Percentiles rank a stretch among this genome's conserved stretches.
Conservation (phyloP, 306 rosid genomes). For the Chamaecrista fasciculata region DNA sequence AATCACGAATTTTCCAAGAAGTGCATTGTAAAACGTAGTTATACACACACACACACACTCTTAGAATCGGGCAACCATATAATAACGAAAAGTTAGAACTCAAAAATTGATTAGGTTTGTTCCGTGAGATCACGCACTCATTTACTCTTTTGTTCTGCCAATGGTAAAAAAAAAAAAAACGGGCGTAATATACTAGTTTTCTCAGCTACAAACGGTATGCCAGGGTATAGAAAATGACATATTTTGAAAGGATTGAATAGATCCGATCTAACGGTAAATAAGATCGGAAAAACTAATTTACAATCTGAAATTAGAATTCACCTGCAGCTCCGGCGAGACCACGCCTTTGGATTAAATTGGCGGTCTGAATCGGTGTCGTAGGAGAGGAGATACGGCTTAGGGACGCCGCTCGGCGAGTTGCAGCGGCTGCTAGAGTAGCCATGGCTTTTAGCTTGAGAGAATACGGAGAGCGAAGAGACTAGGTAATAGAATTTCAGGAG, state of each 20-base stretch:
- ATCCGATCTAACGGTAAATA: background rate
- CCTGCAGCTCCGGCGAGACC: slow-evolving; percentile 89
- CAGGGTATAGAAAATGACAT: background rate
- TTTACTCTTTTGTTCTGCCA: background rate
- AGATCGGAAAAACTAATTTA: slow-evolving; percentile 31
- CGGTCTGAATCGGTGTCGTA: slow-evolving; percentile 41
- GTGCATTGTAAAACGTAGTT: background rate
- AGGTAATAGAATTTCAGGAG: too few species aligned
- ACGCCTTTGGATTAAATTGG: slow-evolving; percentile 63
- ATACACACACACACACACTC: background rate
- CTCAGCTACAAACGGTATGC: background rate
- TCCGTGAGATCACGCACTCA: background rate
- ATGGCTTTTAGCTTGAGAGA: too few species aligned
- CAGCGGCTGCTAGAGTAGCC: slow-evolving; percentile 74
- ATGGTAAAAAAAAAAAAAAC: background rate
- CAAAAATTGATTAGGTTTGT: background rate
- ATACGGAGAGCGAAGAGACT: too few species aligned
- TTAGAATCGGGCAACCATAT: background rate
- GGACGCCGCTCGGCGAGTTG: slow-evolving; percentile 70
- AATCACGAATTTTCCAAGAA: background rate
- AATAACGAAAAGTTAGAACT: background rate
- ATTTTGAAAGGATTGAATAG: background rate
- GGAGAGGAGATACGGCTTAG: slow-evolving; percentile 52
- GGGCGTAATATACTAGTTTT: background rate
- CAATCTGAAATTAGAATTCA: slow-evolving; percentile 5